These are phyloP conservation scores for Acanthamoeba rhysodes DNA, from an alignment of 208 protist genomes.

Conservation along the genomic window DNA sequence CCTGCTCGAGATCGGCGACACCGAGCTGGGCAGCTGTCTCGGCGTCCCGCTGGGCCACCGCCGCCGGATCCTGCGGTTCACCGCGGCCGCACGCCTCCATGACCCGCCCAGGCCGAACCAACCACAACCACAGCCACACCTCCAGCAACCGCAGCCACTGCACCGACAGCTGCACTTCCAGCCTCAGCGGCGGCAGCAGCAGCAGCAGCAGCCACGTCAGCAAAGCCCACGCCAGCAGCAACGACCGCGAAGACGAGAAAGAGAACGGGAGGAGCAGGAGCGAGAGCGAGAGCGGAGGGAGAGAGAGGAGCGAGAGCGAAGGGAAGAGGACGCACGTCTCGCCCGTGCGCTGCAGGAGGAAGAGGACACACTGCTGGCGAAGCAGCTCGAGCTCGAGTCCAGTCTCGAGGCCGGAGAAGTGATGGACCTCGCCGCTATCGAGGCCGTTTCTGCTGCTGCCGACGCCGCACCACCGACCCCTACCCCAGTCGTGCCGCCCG, in stretches of 20 bases:
- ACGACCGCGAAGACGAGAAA: neutral
- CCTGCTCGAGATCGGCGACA: neutral
- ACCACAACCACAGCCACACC: neutral
- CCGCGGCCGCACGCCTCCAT: neutral
- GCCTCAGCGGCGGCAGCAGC: neutral
- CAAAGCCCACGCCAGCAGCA: neutral
- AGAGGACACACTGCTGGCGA: neutral
- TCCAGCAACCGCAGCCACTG: neutral
- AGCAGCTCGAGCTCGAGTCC: neutral
- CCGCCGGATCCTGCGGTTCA: neutral
- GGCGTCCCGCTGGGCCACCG: conserved; percentile 1
- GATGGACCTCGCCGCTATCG: too few relatives aligned
- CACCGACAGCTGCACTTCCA: neutral
- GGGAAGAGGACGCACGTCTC: neutral
- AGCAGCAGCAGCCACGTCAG: too few relatives aligned
- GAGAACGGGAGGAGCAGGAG: neutral
- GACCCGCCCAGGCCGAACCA: neutral
- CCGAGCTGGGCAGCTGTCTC: neutral
- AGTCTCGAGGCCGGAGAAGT: neutral
- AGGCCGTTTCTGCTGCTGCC: neutral
- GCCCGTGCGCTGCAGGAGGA: neutral
- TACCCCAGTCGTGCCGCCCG: too few relatives aligned
- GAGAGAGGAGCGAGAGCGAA: neutral
- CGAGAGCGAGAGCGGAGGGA: neutral
- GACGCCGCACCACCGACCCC: neutral